Conservation (phyloP, 192 early-diverging fungal genomes). For the Podila horticola region DNA sequence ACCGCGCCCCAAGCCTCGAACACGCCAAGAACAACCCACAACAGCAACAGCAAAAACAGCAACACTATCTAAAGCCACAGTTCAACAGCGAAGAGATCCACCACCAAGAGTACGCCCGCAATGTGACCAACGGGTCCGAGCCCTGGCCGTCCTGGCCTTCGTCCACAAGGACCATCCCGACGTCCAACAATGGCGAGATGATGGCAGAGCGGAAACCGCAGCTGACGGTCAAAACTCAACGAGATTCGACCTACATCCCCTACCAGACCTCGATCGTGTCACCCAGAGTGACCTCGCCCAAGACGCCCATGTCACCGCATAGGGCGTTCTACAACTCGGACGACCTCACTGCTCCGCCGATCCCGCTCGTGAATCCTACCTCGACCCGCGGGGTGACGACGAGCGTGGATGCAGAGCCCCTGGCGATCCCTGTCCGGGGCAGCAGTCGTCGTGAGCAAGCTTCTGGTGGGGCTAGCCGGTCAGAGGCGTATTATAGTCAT, state of each 20-base stretch:
- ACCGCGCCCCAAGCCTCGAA: conserved; percentile 7
- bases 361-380: neutral
- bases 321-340: conserved; percentile 27
- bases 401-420: neutral
- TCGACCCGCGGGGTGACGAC: neutral
- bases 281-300: neutral
- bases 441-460: neutral
- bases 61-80: neutral
- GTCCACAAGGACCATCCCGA: neutral
- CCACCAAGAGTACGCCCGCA: conserved; percentile 10
- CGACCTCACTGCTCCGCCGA: conserved; percentile 8
- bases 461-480: neutral
- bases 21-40: neutral
- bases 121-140: conserved; percentile 16
- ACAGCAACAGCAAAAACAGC: neutral
- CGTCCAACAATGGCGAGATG: neutral
- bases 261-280: neutral
- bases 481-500: neutral
- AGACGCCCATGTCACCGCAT: neutral
- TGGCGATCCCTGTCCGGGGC: neutral
- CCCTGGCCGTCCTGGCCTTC: conserved; percentile 43
- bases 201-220: neutral
- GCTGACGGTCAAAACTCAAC: neutral
- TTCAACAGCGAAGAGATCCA: neutral
- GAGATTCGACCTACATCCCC: neutral